Conservation (phyloP, 2,329 filamentous ascomycete genomes). For the Sporothrix schenckii region DNA sequence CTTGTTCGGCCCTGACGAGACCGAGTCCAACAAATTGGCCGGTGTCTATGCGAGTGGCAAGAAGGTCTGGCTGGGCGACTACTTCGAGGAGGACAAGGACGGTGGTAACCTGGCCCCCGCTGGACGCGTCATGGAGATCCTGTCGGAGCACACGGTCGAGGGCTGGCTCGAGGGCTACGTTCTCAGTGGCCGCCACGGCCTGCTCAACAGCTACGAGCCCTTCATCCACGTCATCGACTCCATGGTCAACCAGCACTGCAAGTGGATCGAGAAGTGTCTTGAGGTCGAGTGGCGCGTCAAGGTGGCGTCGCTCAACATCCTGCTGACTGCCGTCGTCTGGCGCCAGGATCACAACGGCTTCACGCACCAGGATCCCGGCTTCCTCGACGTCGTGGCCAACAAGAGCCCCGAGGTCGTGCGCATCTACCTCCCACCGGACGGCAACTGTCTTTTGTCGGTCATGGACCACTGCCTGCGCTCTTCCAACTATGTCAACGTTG, state of each 20-base stretch:
- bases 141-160: conserved; percentile 79
- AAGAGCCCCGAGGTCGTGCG: conserved; percentile 79
- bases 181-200: conserved; percentile 71
- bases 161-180: conserved; percentile 81
- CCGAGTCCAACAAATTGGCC: conserved; percentile 76
- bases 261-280: conserved; percentile 81
- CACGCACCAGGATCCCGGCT: conserved; percentile 73
- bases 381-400: conserved; percentile 78
- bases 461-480: conserved; percentile 76
- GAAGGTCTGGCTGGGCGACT: conserved; percentile 80
- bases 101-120: conserved; percentile 70
- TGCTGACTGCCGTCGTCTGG: conserved; percentile 78
- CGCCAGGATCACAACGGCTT: conserved; percentile 84
- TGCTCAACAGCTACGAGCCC: conserved; percentile 80
- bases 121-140: conserved; percentile 79
- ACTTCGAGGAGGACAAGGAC: conserved; percentile 74
- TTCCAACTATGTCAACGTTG: conserved; percentile 77
- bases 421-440: conserved; percentile 79
- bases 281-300: conserved; percentile 77
- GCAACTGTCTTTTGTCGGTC: conserved; percentile 74
- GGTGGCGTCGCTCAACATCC: conserved; percentile 75
- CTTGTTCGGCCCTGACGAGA: conserved; percentile 78
- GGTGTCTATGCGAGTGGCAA: conserved; percentile 73
- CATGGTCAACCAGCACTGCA: conserved; percentile 84
- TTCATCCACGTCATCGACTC: conserved; percentile 83